Conservation (phyloP, 768 basidiomycete species). For the Arthromyces matolae region DNA sequence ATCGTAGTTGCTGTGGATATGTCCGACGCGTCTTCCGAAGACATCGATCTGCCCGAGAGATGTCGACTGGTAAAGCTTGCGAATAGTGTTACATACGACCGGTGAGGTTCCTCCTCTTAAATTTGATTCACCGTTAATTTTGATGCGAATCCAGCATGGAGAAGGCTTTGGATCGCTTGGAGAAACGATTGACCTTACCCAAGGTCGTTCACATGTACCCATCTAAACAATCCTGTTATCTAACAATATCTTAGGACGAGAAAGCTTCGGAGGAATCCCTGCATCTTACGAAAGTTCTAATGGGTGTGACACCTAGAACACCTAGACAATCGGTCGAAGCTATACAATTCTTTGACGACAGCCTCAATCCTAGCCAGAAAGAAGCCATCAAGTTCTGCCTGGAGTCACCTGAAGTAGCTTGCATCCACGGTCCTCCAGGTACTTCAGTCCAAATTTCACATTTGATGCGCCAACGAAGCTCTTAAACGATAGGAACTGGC, state of each 20-base stretch:
- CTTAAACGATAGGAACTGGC: slow-evolving; percentile 62
- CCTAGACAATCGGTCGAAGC: slow-evolving; percentile 31
- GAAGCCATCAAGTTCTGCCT: slow-evolving; percentile 82
- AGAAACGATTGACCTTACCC: slow-evolving; percentile 35
- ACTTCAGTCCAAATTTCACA: too few relatives aligned
- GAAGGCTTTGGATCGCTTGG: slow-evolving; percentile 66
- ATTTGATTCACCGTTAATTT: not conserved
- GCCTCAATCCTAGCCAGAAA: slow-evolving; percentile 81
- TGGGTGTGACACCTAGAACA: slow-evolving; percentile 58
- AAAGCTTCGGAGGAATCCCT: slow-evolving; percentile 42
- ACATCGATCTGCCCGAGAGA: slow-evolving; percentile 79
- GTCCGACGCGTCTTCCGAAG: slow-evolving; percentile 54
- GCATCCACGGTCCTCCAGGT: slow-evolving; percentile 98
- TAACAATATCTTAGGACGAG: slow-evolving; percentile 26
- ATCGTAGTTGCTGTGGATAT: slow-evolving; percentile 78
- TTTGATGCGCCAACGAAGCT: too few relatives aligned
- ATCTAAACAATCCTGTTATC: not conserved
- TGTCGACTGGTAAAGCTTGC: slow-evolving; percentile 86
- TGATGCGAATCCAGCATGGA: slow-evolving; percentile 64
- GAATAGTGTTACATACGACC: slow-evolving; percentile 88
- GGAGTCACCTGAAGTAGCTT: slow-evolving; percentile 75
- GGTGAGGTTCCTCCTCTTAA: slow-evolving; percentile 35
- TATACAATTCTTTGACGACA: slow-evolving; percentile 68
- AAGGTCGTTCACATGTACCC: slow-evolving; percentile 6
- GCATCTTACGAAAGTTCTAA: slow-evolving; percentile 61